phyloP scores from a whole-genome alignment of 2,329 filamentous ascomycete genomes.

The Uncinocarpus reesii region DNA sequence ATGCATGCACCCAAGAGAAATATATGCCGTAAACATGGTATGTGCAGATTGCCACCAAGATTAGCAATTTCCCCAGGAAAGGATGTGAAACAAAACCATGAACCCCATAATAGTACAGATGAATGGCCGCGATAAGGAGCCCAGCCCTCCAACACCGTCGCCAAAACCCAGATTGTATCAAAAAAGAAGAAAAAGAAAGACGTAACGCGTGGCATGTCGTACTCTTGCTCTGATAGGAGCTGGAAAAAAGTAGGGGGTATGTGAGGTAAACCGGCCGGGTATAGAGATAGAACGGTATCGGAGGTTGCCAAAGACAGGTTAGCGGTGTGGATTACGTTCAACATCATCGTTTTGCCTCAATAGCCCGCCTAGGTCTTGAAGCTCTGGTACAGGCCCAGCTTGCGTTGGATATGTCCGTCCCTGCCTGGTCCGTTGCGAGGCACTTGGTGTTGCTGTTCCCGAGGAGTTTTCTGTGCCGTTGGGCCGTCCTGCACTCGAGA shows the following conservation, averaged over 20 bases:
- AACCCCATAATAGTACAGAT: constrained; percentile 8
- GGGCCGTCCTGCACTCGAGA: neutral
- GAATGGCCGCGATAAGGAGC: neutral
- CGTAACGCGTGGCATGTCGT: constrained; percentile 5
- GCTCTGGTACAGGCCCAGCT: constrained; percentile 16
- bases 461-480: neutral
- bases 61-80: neutral
- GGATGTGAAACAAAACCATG: neutral
- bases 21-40: constrained; percentile 7
- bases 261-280: neutral
- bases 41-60: constrained; percentile 9
- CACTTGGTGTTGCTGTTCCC: neutral
- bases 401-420: neutral
- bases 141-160: constrained; percentile 10
- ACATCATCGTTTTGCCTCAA: constrained; percentile 19
- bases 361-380: constrained; percentile 39
- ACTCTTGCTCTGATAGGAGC: neutral
- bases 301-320: neutral
- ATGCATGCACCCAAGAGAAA: neutral
- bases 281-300: neutral
- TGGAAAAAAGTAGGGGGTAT: neutral
- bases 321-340: constrained; percentile 2
- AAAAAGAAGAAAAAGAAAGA: neutral
- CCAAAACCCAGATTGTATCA: constrained; percentile 5
- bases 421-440: neutral